phyloP scores from a whole-genome alignment of 208 protist genomes.

The Dictyostelium gargantuum region DNA sequence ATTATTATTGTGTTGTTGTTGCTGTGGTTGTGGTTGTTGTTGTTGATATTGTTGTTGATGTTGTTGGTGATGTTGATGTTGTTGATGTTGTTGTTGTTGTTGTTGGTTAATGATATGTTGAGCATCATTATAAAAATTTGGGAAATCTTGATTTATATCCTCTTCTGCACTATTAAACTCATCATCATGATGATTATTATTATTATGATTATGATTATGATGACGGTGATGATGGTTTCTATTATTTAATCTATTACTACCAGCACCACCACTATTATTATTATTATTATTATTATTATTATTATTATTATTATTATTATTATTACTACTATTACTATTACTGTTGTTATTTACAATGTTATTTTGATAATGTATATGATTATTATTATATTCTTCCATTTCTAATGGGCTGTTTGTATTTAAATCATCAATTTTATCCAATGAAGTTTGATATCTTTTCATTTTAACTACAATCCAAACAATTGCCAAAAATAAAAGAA shows the following conservation, averaged over 20 bases:
- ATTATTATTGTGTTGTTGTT: background rate
- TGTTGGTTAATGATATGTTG: background rate
- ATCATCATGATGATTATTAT: too few relatives aligned
- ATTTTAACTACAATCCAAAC: conserved; percentile 12
- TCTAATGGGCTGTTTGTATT: background rate
- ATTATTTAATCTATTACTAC: background rate
- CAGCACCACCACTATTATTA: background rate
- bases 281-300: background rate
- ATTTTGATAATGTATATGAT: background rate
- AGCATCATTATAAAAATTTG: background rate
- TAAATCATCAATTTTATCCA: background rate
- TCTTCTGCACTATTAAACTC: too few relatives aligned
- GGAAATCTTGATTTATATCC: background rate
- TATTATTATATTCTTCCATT: background rate
- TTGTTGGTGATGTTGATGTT: background rate
- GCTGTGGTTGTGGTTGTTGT: background rate
- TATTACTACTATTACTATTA: background rate
- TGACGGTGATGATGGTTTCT: too few relatives aligned
- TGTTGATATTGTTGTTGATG: background rate
- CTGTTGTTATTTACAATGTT: background rate
- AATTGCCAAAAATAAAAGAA: background rate
- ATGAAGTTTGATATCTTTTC: background rate
- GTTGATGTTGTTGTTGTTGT: background rate
- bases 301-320: background rate
- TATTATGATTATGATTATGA: background rate